Evolutionary conservation across 306 rosid genomes (phyloP).

Genomic region (Myrica gale): DNA sequence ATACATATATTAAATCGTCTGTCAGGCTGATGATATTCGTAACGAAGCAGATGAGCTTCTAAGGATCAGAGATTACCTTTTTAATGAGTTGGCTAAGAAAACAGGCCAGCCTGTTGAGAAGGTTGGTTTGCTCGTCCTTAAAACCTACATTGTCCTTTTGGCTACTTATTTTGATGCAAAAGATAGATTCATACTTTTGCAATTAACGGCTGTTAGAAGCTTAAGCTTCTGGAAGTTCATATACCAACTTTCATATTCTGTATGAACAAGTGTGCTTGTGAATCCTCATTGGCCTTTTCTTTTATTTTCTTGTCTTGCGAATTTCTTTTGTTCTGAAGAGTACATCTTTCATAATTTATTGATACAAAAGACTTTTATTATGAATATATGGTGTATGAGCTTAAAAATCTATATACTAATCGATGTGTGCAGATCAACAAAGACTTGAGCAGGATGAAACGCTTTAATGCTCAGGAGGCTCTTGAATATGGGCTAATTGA

Average conservation of each 20-base stretch:
- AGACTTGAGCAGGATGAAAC: conserved; percentile 72
- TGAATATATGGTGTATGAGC: conserved; percentile 15
- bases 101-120: conserved; percentile 88
- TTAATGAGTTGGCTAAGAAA: conserved; percentile 60
- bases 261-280: conserved; percentile 5
- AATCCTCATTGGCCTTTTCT: conserved; percentile 13
- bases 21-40: conserved; percentile 83
- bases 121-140: conserved; percentile 48
- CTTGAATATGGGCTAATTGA: conserved; percentile 92
- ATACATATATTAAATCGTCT: conserved; percentile 22
- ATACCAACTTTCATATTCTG: background rate
- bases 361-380: conserved; percentile 8
- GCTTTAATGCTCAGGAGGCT: conserved; percentile 73
- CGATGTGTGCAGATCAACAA: conserved; percentile 51
- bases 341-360: conserved; percentile 7
- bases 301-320: conserved; percentile 1
- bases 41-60: conserved; percentile 92
- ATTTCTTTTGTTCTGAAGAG: conserved; percentile 18
- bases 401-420: conserved; percentile 24
- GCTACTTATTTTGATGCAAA: background rate
- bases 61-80: conserved; percentile 77
- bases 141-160: background rate
- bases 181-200: background rate
- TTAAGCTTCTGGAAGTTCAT: background rate
- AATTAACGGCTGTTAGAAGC: background rate